Conservation (phyloP, 768 basidiomycete species). For the Xanthoconium purpureum region DNA sequence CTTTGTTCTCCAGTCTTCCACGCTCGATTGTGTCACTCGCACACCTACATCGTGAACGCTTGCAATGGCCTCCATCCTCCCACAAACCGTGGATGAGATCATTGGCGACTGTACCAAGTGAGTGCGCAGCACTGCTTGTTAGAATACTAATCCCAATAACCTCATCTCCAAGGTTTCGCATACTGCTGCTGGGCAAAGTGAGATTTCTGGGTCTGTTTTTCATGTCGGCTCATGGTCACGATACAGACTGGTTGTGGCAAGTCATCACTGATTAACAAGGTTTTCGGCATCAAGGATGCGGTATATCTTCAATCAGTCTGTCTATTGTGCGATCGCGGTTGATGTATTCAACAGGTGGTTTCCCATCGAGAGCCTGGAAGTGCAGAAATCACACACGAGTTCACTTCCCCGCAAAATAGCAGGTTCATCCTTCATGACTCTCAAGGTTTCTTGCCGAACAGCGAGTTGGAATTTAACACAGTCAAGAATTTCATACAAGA, state of each 20-base stretch:
- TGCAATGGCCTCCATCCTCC: too few species aligned
- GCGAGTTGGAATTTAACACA: constrained; percentile 3
- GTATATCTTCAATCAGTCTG: background rate
- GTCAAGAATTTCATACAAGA: constrained; percentile 1
- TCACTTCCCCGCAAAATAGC: background rate
- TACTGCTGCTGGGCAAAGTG: background rate
- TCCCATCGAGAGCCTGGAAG: background rate
- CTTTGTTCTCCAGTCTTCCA: too few species aligned
- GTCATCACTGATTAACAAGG: background rate
- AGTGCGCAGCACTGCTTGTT: too few species aligned
- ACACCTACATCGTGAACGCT: too few species aligned
- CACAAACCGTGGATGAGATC: too few species aligned
- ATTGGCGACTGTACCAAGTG: too few species aligned
- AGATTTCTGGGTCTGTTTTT: too few species aligned
- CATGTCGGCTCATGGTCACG: background rate
- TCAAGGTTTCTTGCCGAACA: constrained; percentile 2
- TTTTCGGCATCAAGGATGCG: background rate
- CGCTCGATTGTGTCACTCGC: too few species aligned
- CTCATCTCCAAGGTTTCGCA: background rate
- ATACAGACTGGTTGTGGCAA: background rate
- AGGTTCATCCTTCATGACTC: constrained; percentile 7
- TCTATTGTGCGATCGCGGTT: background rate
- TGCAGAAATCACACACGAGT: background rate
- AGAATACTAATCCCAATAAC: too few species aligned
- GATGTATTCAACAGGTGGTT: background rate